Evolutionary conservation across 2,329 filamentous ascomycete species (phyloP).

Genomic region (Pyrenophora teres): DNA sequence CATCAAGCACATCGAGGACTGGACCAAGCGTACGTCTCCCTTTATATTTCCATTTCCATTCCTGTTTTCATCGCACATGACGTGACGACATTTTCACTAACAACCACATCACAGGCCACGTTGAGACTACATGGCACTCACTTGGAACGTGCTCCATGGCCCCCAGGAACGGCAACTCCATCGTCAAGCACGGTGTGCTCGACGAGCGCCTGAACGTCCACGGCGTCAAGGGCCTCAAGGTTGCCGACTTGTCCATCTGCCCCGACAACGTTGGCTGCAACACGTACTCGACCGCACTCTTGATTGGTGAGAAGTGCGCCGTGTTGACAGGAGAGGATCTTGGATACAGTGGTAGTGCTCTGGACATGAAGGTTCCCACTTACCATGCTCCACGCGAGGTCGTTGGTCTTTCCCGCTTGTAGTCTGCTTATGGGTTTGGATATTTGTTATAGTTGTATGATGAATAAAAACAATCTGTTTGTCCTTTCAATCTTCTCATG

Average conservation of each 20-base stretch:
- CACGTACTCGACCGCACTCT: slow-evolving; percentile 69
- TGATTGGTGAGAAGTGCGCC: slow-evolving; percentile 77
- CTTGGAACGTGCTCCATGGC: slow-evolving; percentile 77
- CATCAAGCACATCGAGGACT: slow-evolving; percentile 69
- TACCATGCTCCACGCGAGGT: slow-evolving; percentile 56
- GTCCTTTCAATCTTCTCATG: neutral
- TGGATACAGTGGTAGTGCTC: slow-evolving; percentile 71
- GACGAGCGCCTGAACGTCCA: slow-evolving; percentile 80
- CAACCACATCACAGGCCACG: slow-evolving; percentile 53
- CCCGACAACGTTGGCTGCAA: slow-evolving; percentile 72
- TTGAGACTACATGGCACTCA: slow-evolving; percentile 76
- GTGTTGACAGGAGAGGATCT: slow-evolving; percentile 73
- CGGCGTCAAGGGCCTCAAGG: slow-evolving; percentile 76
- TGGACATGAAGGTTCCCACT: slow-evolving; percentile 74
- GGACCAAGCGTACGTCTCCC: slow-evolving; percentile 51
- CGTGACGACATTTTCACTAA: neutral
- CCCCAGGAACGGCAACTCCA: slow-evolving; percentile 74
- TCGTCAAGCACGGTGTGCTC: slow-evolving; percentile 78
- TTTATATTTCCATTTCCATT: neutral
- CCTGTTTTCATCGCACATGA: too few species aligned
- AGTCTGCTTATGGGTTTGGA: slow-evolving; percentile 9
- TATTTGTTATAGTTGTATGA: neutral
- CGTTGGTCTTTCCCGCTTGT: slow-evolving; percentile 50
- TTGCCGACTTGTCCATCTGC: slow-evolving; percentile 76
- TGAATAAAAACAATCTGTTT: neutral